Conservation (phyloP, 257 asterid genomes). For the Petrea volubilis region DNA sequence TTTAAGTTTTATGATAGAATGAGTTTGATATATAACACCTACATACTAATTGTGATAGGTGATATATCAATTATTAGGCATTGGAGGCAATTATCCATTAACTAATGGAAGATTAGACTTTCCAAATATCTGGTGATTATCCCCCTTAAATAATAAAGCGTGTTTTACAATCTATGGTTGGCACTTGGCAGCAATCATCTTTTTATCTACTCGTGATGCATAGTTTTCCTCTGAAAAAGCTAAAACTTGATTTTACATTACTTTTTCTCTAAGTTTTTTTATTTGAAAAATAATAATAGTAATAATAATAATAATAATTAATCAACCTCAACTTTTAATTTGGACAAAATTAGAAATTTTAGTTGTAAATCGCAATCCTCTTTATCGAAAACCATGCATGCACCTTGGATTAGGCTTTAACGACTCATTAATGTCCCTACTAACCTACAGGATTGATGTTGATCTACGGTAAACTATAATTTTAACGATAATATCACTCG, state of each 20-base stretch:
- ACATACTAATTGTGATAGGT: neutral
- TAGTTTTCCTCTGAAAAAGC: too few species aligned
- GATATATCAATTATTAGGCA: conserved; percentile 14
- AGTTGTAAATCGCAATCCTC: conserved; percentile 18
- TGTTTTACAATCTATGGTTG: neutral
- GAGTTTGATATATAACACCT: conserved; percentile 19
- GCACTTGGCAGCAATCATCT: conserved; percentile 10
- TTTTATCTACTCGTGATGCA: neutral
- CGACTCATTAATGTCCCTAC: conserved; percentile 27
- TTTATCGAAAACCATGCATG: conserved; percentile 29
- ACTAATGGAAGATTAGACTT: neutral
- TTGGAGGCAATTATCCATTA: conserved; percentile 11
- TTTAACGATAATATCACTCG: too few species aligned
- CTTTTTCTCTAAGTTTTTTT: neutral
- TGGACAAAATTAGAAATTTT: neutral
- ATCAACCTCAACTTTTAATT: neutral
- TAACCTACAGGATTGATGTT: neutral
- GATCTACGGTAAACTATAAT: too few species aligned
- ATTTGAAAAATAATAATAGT: too few species aligned
- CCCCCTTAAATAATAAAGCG: conserved; percentile 3
- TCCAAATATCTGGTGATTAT: neutral
- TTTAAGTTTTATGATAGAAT: too few species aligned
- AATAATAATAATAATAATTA: neutral
- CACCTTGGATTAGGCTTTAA: conserved; percentile 36
- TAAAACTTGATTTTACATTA: neutral